Conservation (phyloP, 352 stramenopile species). For the Pythium myriotylum region DNA sequence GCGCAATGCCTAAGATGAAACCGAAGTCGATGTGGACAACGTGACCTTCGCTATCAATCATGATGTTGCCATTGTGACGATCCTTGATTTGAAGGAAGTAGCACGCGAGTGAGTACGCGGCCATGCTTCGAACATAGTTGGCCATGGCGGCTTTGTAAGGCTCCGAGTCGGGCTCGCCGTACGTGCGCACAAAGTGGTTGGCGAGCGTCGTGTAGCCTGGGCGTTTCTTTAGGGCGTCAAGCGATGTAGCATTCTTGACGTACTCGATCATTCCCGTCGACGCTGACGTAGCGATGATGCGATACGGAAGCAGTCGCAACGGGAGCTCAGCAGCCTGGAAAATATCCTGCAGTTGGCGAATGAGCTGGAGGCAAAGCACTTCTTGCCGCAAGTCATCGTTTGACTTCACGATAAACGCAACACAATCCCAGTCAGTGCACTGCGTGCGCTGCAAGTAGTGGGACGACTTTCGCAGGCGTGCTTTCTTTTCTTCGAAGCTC, state of each 20-base stretch:
- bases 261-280: conserved; percentile 97
- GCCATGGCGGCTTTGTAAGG: conserved; percentile 94
- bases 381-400: conserved; percentile 98
- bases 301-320: conserved; percentile 94
- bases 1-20: conserved; percentile 98
- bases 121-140: conserved; percentile 97
- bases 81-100: conserved; percentile 99
- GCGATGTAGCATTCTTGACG: conserved; percentile 96
- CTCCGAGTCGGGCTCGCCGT: conserved; percentile 80
- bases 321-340: conserved; percentile 94
- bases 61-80: conserved; percentile 99
- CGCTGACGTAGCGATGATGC: conserved; percentile 95
- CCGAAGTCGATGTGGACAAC: conserved; percentile 99
- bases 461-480: conserved; percentile 63
- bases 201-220: conserved; percentile 85
- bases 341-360: conserved; percentile 95
- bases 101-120: conserved; percentile 97
- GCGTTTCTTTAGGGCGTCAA: conserved; percentile 96
- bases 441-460: conserved; percentile 31
- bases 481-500: conserved; percentile 79
- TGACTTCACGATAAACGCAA: conserved; percentile 97
- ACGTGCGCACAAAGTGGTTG: conserved; percentile 93
- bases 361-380: conserved; percentile 97
- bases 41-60: conserved; percentile 97
- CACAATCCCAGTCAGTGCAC: conserved; percentile 62